Evolutionary conservation across 1,139 yeast species (phyloP), one percentile per base, ranked within the genome.

Genomic region (Debaryomyces fabryi): DNA sequence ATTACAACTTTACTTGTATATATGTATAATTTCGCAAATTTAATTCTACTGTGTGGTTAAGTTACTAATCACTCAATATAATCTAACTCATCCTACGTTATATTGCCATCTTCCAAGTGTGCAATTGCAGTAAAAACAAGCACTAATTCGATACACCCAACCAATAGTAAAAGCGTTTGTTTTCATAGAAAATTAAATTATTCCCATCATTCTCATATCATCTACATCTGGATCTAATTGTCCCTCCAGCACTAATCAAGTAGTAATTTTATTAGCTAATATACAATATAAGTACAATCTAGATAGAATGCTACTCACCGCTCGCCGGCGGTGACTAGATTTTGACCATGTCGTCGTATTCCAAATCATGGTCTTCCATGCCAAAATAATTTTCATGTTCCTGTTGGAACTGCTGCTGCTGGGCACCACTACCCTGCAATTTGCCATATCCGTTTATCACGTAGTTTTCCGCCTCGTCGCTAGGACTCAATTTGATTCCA

Each of bases 351-450:
- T 41, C 49, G 34, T 37, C 48, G 41, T 44, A 46, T 12, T 50
- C 53, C 32, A 46, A 38, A 15, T 51, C 63, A 34, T 59, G 68
- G 51, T 67, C 57, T 10, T 52, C 57, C 65, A 68, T 69, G 6
- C 76, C 77, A 55, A 72, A 71, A 52, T 72, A 72, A 53, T 72
- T 68, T 49, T 72, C 77, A 23, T 69, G 78, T 51, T 72, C 77
- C 48, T 63, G 69, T 44, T 54, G 59, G 51, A 60, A 70, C 45
- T 62, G 60, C 23, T 44, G 44, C 15, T 37, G 23, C 33, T 46
- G 49, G 18, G 21, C 21, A 6, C n/a, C 25, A 10, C 20, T 27
- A 10, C 32, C n/a, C 21, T 33, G 40, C 33, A 24, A 39, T 44
- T 57, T 55, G 38, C 58, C 63, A 51, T 74, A 74, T 1, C 79